Percentiles rank a stretch among this genome's conserved stretches.
Evolutionary conservation across 768 basidiomycete genomes (phyloP).

Genomic region (Candolleomyces aberdarensis): DNA sequence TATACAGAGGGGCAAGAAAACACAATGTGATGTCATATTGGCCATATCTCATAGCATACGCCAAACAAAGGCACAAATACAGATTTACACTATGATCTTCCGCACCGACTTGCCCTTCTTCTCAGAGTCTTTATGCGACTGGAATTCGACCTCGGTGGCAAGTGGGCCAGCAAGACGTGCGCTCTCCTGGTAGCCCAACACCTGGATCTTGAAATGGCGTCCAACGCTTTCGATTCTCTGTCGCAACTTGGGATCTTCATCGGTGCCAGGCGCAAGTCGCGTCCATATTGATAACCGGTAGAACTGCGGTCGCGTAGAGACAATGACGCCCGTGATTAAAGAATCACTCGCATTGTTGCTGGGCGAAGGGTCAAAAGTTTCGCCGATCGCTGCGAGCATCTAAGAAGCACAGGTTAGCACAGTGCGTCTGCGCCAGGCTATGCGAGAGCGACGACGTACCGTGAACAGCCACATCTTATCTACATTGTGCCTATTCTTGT

Average conservation of each 20-base stretch:
- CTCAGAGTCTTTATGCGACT: slow-evolving; percentile 93
- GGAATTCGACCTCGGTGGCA: slow-evolving; percentile 92
- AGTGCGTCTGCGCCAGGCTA: background rate
- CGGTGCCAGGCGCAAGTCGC: slow-evolving; percentile 61
- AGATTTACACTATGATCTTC: slow-evolving; percentile 67
- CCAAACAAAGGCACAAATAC: slow-evolving; percentile 26
- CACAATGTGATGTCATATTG: slow-evolving; percentile 13
- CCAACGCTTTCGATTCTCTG: slow-evolving; percentile 85
- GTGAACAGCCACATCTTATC: slow-evolving; percentile 99
- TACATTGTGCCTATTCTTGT: slow-evolving; percentile 81
- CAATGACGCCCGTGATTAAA: slow-evolving; percentile 90
- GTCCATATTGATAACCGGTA: slow-evolving; percentile 99
- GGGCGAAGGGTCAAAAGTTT: slow-evolving; percentile 92
- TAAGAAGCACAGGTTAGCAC: slow-evolving; percentile 29
- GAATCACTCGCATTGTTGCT: slow-evolving; percentile 48
- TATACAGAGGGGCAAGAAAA: slow-evolving; percentile 8
- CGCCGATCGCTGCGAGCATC: slow-evolving; percentile 99
- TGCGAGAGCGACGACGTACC: slow-evolving; percentile 39
- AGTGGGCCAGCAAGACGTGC: slow-evolving; percentile 80
- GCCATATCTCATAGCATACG: slow-evolving; percentile 17
- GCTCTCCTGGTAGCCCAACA: slow-evolving; percentile 77
- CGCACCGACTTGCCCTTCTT: slow-evolving; percentile 84
- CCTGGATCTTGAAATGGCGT: slow-evolving; percentile 85
- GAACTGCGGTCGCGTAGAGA: slow-evolving; percentile 91
- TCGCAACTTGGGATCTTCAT: slow-evolving; percentile 53